These are phyloP conservation scores for Fusarium lateritium DNA, from an alignment of 2,329 filamentous ascomycete genomes.

Conservation along the genomic window DNA sequence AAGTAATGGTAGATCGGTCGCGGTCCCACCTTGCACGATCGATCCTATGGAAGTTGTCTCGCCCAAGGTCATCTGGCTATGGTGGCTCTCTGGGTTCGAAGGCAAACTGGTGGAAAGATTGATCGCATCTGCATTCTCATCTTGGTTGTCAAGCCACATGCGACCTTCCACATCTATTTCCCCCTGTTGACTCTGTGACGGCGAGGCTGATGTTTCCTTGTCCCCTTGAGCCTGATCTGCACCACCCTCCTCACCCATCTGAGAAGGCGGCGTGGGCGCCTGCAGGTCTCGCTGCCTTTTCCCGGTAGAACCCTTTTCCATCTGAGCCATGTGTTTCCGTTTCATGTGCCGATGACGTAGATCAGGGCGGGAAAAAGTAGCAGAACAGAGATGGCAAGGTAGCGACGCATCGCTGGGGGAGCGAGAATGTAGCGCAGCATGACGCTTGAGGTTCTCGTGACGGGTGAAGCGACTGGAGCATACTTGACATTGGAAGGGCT, in stretches of 20 bases:
- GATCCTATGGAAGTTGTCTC: background rate
- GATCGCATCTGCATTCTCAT: background rate
- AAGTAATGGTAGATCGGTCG: background rate
- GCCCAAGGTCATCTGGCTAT: background rate
- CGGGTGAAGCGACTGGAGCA: conserved; percentile 52
- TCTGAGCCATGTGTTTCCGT: conserved; percentile 55
- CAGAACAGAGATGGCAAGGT: conserved; percentile 55
- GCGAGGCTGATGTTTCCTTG: conserved; percentile 8
- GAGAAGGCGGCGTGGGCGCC: conserved; percentile 19
- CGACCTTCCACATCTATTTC: conserved; percentile 3
- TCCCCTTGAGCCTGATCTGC: background rate
- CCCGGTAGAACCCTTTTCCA: background rate
- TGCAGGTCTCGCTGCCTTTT: conserved; percentile 9
- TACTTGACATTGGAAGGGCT: conserved; percentile 59
- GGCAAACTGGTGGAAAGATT: conserved; percentile 1
- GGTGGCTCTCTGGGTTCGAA: background rate
- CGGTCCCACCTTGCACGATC: background rate
- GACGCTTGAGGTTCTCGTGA: conserved; percentile 54
- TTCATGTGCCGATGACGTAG: conserved; percentile 59
- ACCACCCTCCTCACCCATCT: background rate
- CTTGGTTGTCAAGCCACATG: conserved; percentile 2
- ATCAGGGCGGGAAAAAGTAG: conserved; percentile 59
- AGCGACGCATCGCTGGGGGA: conserved; percentile 51
- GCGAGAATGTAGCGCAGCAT: conserved; percentile 56
- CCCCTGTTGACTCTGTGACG: conserved; percentile 4